Percentiles rank a stretch among this genome's conserved stretches.
These are phyloP conservation scores for Podosphaera fusca DNA, from an alignment of 2,329 filamentous ascomycete genomes.

Conservation along the genomic window DNA sequence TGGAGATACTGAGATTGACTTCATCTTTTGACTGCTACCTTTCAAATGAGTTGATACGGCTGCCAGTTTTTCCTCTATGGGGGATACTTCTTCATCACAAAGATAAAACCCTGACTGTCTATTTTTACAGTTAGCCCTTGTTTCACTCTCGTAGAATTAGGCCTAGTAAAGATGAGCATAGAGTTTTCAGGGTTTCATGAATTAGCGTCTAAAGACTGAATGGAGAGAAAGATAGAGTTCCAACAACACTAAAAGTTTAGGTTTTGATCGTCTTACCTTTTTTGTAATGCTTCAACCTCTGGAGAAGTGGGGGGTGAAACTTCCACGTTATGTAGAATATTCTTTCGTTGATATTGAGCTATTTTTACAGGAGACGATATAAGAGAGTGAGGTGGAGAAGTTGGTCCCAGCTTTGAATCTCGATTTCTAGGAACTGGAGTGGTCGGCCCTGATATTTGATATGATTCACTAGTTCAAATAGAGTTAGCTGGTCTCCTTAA, in stretches of 20 bases:
- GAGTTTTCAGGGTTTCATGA: no score
- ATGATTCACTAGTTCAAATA: background rate
- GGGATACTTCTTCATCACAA: constrained; percentile 18
- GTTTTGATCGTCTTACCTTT: constrained; percentile 11
- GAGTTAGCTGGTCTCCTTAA: constrained; percentile 6
- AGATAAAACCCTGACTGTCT: constrained; percentile 4
- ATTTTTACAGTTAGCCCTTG: constrained; percentile 6
- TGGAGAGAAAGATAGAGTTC: constrained; percentile 4
- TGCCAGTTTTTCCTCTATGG: constrained; percentile 17
- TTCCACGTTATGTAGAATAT: constrained; percentile 9
- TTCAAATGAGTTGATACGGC: constrained; percentile 8
- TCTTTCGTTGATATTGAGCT: constrained; percentile 12
- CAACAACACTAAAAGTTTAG: constrained; percentile 4
- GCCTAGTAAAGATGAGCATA: background rate
- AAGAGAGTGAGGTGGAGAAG: constrained; percentile 39
- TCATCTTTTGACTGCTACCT: constrained; percentile 3
- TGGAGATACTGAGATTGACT: constrained; percentile 8
- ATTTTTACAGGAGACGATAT: constrained; percentile 20
- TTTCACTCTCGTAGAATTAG: background rate
- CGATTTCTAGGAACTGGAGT: constrained; percentile 3
- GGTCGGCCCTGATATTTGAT: background rate
- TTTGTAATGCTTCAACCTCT: constrained; percentile 5
- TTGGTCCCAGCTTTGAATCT: constrained; percentile 21
- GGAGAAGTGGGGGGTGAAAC: constrained; percentile 25
- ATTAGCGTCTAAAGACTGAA: no score